Conservation (phyloP, 2,329 filamentous ascomycete genomes). For the Colletotrichum abscissum region DNA sequence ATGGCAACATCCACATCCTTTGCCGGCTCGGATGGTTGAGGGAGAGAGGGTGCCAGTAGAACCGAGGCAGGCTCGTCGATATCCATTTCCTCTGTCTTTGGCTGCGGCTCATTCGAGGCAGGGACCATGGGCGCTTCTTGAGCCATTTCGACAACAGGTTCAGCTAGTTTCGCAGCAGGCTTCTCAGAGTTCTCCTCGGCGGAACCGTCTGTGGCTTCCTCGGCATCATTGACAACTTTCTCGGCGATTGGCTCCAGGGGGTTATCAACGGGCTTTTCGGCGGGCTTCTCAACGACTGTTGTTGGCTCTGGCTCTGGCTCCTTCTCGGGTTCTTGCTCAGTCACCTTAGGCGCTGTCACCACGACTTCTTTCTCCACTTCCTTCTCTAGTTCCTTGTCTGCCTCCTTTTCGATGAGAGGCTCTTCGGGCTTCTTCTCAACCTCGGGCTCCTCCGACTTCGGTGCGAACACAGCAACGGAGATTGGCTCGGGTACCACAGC, state of each 20-base stretch:
- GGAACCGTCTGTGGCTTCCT: neutral
- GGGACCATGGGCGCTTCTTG: neutral
- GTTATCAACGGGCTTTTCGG: neutral
- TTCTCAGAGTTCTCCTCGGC: neutral
- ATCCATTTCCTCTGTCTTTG: constrained; percentile 56
- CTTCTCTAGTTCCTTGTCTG: neutral
- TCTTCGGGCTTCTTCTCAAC: constrained; percentile 15
- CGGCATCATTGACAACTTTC: neutral
- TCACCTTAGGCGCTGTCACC: neutral
- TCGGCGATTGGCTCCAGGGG: neutral
- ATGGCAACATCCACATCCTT: constrained; percentile 37
- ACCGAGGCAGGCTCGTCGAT: constrained; percentile 42
- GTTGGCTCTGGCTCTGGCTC: neutral
- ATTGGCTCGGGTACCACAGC: neutral
- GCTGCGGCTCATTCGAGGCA: constrained; percentile 37
- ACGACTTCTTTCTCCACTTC: neutral
- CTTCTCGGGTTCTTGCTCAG: neutral
- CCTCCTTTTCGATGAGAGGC: neutral
- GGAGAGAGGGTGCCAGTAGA: constrained; percentile 12
- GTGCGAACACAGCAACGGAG: neutral
- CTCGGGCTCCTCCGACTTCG: neutral
- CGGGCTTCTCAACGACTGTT: neutral
- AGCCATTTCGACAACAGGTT: constrained; percentile 34
- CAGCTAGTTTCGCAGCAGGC: neutral
- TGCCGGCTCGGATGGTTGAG: neutral